Evolutionary conservation across 371 early-diverging fungal genomes (phyloP).

Genomic region (Mortierella sp.): DNA sequence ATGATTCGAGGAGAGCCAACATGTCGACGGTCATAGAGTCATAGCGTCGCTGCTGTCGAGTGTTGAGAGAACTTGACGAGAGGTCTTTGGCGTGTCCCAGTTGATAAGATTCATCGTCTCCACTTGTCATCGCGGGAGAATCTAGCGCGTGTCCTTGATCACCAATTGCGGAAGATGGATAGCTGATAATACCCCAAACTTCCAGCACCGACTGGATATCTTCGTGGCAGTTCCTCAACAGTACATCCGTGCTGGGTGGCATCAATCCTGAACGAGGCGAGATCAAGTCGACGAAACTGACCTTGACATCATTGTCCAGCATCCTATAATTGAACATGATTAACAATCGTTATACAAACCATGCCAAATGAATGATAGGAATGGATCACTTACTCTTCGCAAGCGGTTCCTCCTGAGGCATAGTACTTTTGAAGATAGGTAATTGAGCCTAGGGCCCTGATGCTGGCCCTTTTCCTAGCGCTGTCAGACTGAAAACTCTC

Average conservation of each 20-base stretch:
- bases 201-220: slow-evolving; percentile 54
- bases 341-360: neutral
- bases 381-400: slow-evolving; percentile 41
- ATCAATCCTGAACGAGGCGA: slow-evolving; percentile 37
- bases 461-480: slow-evolving; percentile 51
- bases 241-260: slow-evolving; percentile 37
- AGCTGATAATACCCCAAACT: slow-evolving; percentile 53
- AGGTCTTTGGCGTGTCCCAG: slow-evolving; percentile 30
- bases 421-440: slow-evolving; percentile 55
- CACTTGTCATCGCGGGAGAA: slow-evolving; percentile 31
- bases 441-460: slow-evolving; percentile 54
- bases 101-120: slow-evolving; percentile 17
- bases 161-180: slow-evolving; percentile 25
- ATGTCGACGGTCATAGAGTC: slow-evolving; percentile 43
- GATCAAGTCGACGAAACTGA: slow-evolving; percentile 36
- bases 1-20: slow-evolving; percentile 44
- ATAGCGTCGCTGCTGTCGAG: slow-evolving; percentile 24
- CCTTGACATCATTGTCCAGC: slow-evolving; percentile 13
- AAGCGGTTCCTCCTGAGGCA: slow-evolving; percentile 50
- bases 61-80: slow-evolving; percentile 24
- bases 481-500: slow-evolving; percentile 22
- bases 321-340: slow-evolving; percentile 12
- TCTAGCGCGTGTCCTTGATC: slow-evolving; percentile 22
- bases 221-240: slow-evolving; percentile 43
- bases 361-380: neutral